Base-by-base conservation (phyloP, 805 yeast genomes). In the Kluyveromyces siamensis region DNA sequence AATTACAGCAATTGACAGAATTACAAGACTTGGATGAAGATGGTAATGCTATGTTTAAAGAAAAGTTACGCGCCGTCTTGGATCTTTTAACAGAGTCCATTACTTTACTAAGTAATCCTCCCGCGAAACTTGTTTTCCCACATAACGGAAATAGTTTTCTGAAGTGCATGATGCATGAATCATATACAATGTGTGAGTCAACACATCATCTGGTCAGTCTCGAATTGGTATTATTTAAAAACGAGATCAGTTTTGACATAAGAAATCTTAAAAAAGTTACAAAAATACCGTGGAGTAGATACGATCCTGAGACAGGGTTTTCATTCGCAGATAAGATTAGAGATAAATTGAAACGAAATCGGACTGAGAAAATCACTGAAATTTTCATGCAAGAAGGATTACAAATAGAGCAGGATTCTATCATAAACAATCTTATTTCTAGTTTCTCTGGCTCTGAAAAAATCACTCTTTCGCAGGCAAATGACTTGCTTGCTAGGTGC, bases 231-330 rank as follows among this genome's bases (percentile, higher is more conserved):
- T 65, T 83, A 19, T 71, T 74, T 52, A 83, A 80, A 60, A 80
- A 83, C 18, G 89, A 84, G 56, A 60, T 83, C 3, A 72, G 82
- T 21, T 63, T 83, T 7, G 89, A 83, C 47, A 64, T 82, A 49
- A 76, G 79, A 57, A 73, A 74, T 46, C 58, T 83, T 37, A 69
- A 66, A 35, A 65, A 65, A 19, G 73, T 83, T 8, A 72, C 72
- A 0, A 79, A 75, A 51, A 70, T 68, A 49, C 90, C 90, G 1
- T 84, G 90, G 90, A 67, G 75, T 50, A 66, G 72, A 5, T 72
- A 81, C 6, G 75, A 80, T 49, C 65, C 67, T 8, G 47, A 57
- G 6, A 58, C 62, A 2, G 80, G 79, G 0, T 68, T 70, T 46
- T 78, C 86, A 4, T 74, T 79, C 57, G 75, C 80, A 4, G 91